Evolutionary conservation across 169 alveolate species (phyloP), one percentile per base, ranked within the genome.

Genomic region (Eimeria acervulina): DNA sequence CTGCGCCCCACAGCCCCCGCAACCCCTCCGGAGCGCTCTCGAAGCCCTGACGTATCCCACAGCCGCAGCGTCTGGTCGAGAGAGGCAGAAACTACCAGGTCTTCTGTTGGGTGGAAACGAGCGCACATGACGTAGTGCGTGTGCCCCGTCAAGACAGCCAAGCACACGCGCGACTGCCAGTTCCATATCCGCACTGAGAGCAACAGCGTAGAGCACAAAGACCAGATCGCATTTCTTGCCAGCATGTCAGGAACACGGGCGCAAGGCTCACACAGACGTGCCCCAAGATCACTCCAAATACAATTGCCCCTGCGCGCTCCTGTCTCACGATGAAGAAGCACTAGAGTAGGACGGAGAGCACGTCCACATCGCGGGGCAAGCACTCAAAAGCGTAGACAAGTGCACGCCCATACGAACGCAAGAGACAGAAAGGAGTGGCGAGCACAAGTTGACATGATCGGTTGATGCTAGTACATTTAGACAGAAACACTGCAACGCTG

Each of bases 41-140:
- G 97, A 55, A 98, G 97, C 33, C 98, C 98, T 12, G 99, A 97
- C 36, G 98, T 98, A 90, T 99, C 99, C 99, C 99, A 99, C n/a
- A 99, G 97, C 85, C 99, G 97, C 33, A 99, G 97, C 15, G 99
- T 98, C 96, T 99, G 98, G 95, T 99, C 99, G 94, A 99, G 96
- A 44, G 99, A 98, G 40, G 99, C 99, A 26, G 99, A 98, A 21
- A 98, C 99, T 70, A 99, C 98, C 95, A 98, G 92, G 95, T 98
- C 99, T 95, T 99, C 99, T 85, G 97, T 97, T 28, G 99, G 99
- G 96, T 99, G 99, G 97, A 99, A 99, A 74, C 97, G 97, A 17
- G 99, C 99, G 94, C 99, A 97, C 99, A 99, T 99, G 19, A 99
- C 99, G 96, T 99, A 99, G 97, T 99, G 99, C 95, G 98, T 98